A percentile compares a stretch with the other conserved stretches of the same genome.
phyloP scores from a whole-genome alignment of 2,329 filamentous ascomycete species.

The Cryphonectria naterciae region DNA sequence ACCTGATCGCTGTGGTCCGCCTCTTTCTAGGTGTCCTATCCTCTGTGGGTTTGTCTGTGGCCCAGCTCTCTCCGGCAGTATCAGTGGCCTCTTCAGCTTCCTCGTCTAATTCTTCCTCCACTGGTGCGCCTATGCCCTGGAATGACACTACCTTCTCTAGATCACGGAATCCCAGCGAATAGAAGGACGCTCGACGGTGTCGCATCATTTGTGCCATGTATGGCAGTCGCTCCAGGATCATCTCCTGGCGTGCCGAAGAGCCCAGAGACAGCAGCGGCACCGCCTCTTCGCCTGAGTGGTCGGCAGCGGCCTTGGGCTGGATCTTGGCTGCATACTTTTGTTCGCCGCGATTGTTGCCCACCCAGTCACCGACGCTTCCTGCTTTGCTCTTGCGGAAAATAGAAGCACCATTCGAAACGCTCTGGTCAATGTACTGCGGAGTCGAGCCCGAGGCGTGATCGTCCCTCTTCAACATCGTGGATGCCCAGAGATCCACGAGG shows the following conservation, averaged over 20 bases:
- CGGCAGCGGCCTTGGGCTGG: conserved; percentile 27
- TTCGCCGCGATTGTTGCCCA: conserved; percentile 30
- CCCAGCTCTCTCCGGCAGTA: conserved; percentile 55
- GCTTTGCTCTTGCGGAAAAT: conserved; percentile 52
- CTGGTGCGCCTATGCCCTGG: conserved; percentile 56
- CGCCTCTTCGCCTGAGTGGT: conserved; percentile 32
- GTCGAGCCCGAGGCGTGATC: conserved; percentile 30
- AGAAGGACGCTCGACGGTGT: conserved; percentile 42
- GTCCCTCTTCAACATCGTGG: conserved; percentile 62
- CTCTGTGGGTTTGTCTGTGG: conserved; percentile 64
- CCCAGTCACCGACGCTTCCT: conserved; percentile 29
- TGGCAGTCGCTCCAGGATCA: conserved; percentile 84
- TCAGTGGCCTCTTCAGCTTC: conserved; percentile 44
- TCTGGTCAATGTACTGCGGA: conserved; percentile 39
- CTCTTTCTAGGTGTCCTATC: conserved; percentile 56
- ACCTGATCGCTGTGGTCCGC: conserved; percentile 38
- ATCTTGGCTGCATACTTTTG: conserved; percentile 33
- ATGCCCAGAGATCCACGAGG: conserved; percentile 71
- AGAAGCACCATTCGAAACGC: conserved; percentile 44
- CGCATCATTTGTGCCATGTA: conserved; percentile 75
- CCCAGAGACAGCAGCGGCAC: conserved; percentile 61
- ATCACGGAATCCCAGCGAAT: conserved; percentile 52
- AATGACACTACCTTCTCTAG: conserved; percentile 73
- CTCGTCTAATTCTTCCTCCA: conserved; percentile 48
- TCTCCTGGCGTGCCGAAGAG: conserved; percentile 69